Conservation (phyloP, 2,329 filamentous ascomycete species). For the Xylariales sp. region DNA sequence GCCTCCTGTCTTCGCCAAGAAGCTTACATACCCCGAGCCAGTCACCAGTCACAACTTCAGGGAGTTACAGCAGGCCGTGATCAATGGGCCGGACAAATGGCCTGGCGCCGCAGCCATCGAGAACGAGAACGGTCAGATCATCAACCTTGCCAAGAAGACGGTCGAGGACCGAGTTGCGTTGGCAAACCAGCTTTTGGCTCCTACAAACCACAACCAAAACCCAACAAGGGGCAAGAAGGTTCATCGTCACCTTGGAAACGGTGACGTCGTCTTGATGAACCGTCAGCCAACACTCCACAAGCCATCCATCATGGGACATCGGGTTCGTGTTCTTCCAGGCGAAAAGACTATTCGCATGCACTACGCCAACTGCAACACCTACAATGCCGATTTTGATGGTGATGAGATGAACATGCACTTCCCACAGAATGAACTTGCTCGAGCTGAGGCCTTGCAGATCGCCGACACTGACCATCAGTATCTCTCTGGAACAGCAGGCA, state of each 20-base stretch:
- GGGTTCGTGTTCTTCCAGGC: conserved; percentile 83
- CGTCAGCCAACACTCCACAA: conserved; percentile 97
- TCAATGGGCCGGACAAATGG: conserved; percentile 91
- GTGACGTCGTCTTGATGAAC: conserved; percentile 98
- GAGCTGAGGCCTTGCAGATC: conserved; percentile 87
- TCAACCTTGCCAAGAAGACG: conserved; percentile 82
- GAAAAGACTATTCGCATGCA: conserved; percentile 99
- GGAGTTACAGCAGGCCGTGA: conserved; percentile 91
- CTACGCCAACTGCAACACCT: conserved; percentile 98
- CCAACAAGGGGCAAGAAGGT: conserved; percentile 91
- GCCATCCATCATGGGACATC: conserved; percentile 97
- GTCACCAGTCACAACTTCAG: conserved; percentile 97
- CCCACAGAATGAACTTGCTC: conserved; percentile 90
- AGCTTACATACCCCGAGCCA: conserved; percentile 93
- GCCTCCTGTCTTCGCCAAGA: conserved; percentile 94
- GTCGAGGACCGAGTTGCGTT: conserved; percentile 82
- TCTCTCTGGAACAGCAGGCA: conserved; percentile 86
- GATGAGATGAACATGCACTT: conserved; percentile 99
- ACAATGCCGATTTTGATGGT: conserved; percentile 98
- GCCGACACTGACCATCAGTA: conserved; percentile 98
- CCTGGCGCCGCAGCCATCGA: conserved; percentile 92
- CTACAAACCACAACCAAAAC: conserved; percentile 68
- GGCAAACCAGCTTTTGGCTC: conserved; percentile 88
- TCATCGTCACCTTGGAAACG: conserved; percentile 90
- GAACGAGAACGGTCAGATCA: conserved; percentile 88